Percentiles rank a stretch among this genome's conserved stretches.
Evolutionary conservation across 495 filamentous ascomycete genomes (phyloP).

Genomic region (Copromyces sp.): DNA sequence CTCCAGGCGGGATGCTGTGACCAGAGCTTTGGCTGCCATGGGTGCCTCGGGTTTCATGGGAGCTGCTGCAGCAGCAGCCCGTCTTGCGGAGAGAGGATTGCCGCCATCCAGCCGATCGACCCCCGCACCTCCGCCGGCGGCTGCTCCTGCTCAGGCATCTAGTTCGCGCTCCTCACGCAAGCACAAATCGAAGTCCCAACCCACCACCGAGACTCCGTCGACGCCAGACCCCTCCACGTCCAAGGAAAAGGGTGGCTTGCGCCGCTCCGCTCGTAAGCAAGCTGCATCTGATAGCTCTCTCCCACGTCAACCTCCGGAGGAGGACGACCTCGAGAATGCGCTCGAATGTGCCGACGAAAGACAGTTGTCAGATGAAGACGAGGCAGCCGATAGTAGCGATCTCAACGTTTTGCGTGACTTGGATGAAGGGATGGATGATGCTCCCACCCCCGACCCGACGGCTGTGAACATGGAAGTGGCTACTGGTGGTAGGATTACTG

Average conservation of each 20-base stretch:
- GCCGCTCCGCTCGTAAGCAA: slow-evolving; percentile 47
- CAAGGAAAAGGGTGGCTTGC: slow-evolving; percentile 42
- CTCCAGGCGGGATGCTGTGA: slow-evolving; percentile 54
- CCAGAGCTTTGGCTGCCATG: slow-evolving; percentile 62
- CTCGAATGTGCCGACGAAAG: slow-evolving; percentile 94
- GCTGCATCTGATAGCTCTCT: slow-evolving; percentile 34
- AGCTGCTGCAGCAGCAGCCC: slow-evolving; percentile 31
- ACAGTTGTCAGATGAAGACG: slow-evolving; percentile 68
- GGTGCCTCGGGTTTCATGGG: slow-evolving; percentile 56
- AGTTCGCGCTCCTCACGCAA: slow-evolving; percentile 32
- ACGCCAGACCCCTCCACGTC: slow-evolving; percentile 27
- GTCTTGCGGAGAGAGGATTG: slow-evolving; percentile 33
- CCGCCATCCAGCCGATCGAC: slow-evolving; percentile 17
- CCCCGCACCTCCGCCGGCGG: slow-evolving; percentile 22
- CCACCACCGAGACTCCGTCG: slow-evolving; percentile 22
- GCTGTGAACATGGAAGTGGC: slow-evolving; percentile 91
- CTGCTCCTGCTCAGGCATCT: slow-evolving; percentile 27
- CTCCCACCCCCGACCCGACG: slow-evolving; percentile 58
- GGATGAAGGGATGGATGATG: slow-evolving; percentile 77
- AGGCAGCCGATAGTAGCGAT: slow-evolving; percentile 55
- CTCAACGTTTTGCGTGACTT: slow-evolving; percentile 86
- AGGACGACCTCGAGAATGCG: slow-evolving; percentile 49
- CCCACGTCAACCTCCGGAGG: slow-evolving; percentile 41
- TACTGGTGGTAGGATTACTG: slow-evolving; percentile 83
- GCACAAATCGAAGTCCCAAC: slow-evolving; percentile 37